These are phyloP conservation scores for Fistulifera solaris DNA, from an alignment of 108 stramenopile genomes.

Conservation along the genomic window DNA sequence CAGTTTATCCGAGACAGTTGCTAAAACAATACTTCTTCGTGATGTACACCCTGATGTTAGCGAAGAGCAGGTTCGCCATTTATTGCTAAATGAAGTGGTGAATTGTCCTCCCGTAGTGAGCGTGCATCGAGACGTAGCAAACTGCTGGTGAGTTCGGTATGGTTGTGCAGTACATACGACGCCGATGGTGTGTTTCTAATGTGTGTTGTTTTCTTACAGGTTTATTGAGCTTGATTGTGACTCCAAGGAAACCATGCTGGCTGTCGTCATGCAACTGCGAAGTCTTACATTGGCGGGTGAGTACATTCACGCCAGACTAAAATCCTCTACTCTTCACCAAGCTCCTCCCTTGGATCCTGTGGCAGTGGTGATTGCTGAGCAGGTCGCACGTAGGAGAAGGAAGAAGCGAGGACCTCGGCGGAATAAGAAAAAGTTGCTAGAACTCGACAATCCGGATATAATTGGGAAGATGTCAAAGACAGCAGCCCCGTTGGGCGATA, in stretches of 20 bases:
- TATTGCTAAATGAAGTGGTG: conserved; percentile 22
- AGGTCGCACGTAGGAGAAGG: too few species aligned
- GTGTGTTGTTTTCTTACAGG: conserved; percentile 19
- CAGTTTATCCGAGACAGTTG: conserved; percentile 11
- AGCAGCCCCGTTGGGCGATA: too few species aligned
- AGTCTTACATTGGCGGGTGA: conserved; percentile 31
- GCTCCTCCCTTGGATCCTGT: too few species aligned
- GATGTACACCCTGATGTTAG: conserved; percentile 27
- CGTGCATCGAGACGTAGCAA: conserved; percentile 30
- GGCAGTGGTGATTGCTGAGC: too few species aligned
- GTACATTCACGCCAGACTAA: conserved; percentile 41
- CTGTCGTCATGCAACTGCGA: conserved; percentile 32
- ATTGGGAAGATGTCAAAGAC: too few species aligned
- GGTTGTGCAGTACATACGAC: neutral
- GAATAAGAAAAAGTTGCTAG: too few species aligned
- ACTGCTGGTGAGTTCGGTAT: conserved; percentile 34
- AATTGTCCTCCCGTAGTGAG: conserved; percentile 23
- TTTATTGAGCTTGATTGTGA: conserved; percentile 37
- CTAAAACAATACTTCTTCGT: conserved; percentile 31
- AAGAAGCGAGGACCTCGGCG: too few species aligned
- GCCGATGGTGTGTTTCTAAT: neutral
- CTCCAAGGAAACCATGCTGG: conserved; percentile 35
- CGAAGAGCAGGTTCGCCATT: conserved; percentile 27
- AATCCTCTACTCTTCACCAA: conserved; percentile 4
- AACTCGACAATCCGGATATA: too few species aligned